Evolutionary conservation across 495 filamentous ascomycete species (phyloP), one percentile per base, ranked within the genome.

Genomic region (Cercophora newfieldiana): DNA sequence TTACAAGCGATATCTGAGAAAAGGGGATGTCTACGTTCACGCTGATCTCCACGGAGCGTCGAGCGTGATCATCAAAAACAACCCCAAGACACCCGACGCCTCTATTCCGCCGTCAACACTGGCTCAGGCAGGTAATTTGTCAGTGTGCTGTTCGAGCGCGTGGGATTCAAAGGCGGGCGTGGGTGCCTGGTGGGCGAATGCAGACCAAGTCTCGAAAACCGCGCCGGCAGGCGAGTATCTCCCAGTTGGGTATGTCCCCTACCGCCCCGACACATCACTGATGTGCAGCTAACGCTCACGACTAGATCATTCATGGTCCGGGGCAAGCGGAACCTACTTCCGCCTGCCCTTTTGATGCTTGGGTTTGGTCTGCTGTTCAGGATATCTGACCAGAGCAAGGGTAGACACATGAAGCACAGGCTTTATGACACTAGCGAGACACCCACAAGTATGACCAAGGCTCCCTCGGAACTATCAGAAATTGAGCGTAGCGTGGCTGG

Each of bases 111-210:
- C 95, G 5, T 92, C 91, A 7, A 97, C 95, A 0, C 79, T 99
- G 7, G 90, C 91, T 0, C 95, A 99, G 77, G 94, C 95, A 16
- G 95, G 95, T 1, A 89, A 86, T 59, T 72, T 97, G 19, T 88
- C 89, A 1, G 91, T 98, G 26, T 87, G 90, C 54, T 91, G 91
- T 64, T 97, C 93, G 0, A 88, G 76, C 54, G 94, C 93, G 1
- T 99, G 95, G 95, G 95, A 97, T 58, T 94, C 91, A 0, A 99
- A 98, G 78, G 93, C 93, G 5, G 87, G 90, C 10, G 96, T 97
- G 93, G 88, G 90, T 7, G 93, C 94, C 16, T 99, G 90, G 88
- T 99, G 95, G 95, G 93, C 93, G 0, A 84, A 88, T 56, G 88
- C 90, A 14, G 87, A 91, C 63, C 94, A 98, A 72, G 91, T 98